Conservation (phyloP, 2,329 filamentous ascomycete genomes). For the Fusarium duplospermum region DNA sequence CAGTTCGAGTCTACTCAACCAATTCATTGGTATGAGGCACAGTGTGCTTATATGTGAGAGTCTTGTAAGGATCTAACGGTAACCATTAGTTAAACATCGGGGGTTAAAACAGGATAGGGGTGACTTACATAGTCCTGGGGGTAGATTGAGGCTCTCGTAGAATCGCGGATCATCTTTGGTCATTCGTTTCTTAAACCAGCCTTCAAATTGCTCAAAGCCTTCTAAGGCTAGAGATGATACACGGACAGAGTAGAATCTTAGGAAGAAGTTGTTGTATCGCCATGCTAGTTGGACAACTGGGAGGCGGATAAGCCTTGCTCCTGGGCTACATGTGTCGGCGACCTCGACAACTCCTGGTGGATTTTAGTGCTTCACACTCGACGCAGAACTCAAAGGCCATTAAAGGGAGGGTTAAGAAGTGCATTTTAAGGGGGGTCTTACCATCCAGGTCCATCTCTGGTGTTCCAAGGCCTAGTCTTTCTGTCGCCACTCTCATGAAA, state of each 20-base stretch:
- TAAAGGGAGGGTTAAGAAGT: too few relatives aligned
- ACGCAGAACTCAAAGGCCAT: too few relatives aligned
- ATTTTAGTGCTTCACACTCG: neutral
- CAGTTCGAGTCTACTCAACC: neutral
- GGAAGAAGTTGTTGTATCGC: neutral
- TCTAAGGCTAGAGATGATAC: neutral
- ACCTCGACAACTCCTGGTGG: neutral
- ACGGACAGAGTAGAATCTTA: neutral
- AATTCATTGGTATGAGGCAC: neutral
- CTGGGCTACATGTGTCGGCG: neutral
- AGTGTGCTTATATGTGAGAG: neutral
- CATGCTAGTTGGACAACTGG: neutral
- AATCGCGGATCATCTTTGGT: neutral
- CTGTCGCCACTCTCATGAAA: neutral
- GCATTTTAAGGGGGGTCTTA: neutral
- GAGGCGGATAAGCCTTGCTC: neutral
- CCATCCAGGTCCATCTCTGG: neutral
- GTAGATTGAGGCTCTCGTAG: neutral
- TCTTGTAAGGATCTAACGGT: neutral
- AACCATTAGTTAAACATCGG: neutral
- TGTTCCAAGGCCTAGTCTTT: neutral
- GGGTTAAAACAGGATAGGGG: too few relatives aligned
- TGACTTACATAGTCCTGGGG: neutral
- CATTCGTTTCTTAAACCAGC: neutral
- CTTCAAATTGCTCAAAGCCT: neutral